phyloP scores from a whole-genome alignment of 176 grass and related monocot species.

The Dactylis glomerata region DNA sequence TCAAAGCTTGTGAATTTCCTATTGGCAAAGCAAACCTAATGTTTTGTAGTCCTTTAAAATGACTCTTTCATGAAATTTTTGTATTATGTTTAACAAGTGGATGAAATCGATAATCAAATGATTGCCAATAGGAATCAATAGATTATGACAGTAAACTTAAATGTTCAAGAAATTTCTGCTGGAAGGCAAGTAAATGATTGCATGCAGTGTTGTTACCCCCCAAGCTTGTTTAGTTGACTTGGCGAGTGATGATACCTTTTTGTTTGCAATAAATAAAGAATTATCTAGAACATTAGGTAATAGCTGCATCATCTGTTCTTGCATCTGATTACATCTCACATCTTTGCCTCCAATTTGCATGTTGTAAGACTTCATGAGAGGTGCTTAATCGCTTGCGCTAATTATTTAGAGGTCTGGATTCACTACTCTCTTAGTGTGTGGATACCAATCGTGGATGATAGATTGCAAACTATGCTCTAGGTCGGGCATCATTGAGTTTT shows the following conservation, averaged over 20 bases:
- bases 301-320: conserved; percentile 17
- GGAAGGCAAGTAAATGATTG: no score
- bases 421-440: conserved; percentile 82
- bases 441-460: conserved; percentile 74
- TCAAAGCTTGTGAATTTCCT: not conserved
- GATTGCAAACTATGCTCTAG: conserved; percentile 76
- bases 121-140: no score
- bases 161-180: no score
- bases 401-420: conserved; percentile 92
- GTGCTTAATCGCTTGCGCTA: conserved; percentile 92
- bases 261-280: no score
- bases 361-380: conserved; percentile 92
- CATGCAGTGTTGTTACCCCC: no score
- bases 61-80: not conserved
- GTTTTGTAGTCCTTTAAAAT: not conserved
- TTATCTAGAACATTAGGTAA: no score
- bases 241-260: no score
- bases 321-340: conserved; percentile 27
- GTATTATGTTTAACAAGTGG: not conserved
- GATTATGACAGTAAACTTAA: no score
- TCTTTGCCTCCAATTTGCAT: conserved; percentile 47
- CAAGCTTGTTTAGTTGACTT: no score
- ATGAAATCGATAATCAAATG: not conserved
- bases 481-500: conserved; percentile 68
- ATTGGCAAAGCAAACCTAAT: not conserved